phyloP scores from a whole-genome alignment of 306 rosid species.

The Cucumis melo region DNA sequence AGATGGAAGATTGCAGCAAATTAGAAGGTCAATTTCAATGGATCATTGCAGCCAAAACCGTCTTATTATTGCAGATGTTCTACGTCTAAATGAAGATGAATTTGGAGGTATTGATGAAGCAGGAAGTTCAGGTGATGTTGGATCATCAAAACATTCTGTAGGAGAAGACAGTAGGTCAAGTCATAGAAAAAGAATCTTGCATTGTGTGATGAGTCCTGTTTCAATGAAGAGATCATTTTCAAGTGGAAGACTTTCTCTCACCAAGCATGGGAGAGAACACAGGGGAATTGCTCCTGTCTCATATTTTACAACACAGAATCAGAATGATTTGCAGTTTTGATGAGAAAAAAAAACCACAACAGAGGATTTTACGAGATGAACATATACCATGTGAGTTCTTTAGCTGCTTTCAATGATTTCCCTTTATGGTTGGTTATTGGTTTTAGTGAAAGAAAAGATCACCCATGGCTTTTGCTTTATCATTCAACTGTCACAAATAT shows the following conservation, averaged over 20 bases:
- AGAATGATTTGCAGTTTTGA: not conserved
- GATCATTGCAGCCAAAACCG: slow-evolving; percentile 39
- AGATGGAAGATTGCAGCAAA: slow-evolving; percentile 30
- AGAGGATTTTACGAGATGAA: not conserved
- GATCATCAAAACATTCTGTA: slow-evolving; percentile 40
- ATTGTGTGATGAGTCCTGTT: slow-evolving; percentile 51
- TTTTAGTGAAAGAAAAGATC: not conserved
- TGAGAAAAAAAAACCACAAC: not conserved
- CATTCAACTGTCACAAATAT: not conserved
- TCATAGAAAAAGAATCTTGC: slow-evolving; percentile 33
- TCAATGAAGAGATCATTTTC: slow-evolving; percentile 87
- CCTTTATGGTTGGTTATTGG: not conserved
- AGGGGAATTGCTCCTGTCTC: slow-evolving; percentile 32
- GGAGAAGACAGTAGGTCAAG: slow-evolving; percentile 36
- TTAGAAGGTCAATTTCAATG: slow-evolving; percentile 70
- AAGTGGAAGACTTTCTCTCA: slow-evolving; percentile 54
- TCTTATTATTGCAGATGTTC: slow-evolving; percentile 32
- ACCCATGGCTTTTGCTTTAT: not conserved
- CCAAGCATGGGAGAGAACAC: slow-evolving; percentile 46
- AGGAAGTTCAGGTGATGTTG: slow-evolving; percentile 25
- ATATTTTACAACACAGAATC: slow-evolving; percentile 1
- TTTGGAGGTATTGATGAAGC: slow-evolving; percentile 18
- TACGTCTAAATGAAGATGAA: slow-evolving; percentile 30
- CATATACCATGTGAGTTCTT: not conserved
- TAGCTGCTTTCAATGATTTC: not conserved